These are phyloP conservation scores for Silene latifolia DNA, from an alignment of 148 eudicot genomes.

Conservation along the genomic window DNA sequence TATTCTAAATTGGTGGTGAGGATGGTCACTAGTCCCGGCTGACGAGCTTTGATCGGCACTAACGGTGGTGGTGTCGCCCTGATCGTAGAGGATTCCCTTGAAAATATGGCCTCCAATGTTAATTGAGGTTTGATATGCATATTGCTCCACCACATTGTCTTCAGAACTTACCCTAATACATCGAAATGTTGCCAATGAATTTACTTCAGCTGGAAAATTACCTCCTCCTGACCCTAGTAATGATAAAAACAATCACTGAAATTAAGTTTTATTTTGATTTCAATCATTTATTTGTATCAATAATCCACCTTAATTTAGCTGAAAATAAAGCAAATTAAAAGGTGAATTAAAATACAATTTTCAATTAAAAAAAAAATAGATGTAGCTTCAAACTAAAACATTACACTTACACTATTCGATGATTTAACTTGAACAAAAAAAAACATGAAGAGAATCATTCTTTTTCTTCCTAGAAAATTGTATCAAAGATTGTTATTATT, in stretches of 20 bases:
- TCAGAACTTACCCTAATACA: slow-evolving; percentile 61
- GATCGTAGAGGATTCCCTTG: slow-evolving; percentile 76
- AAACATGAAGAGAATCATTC: neutral
- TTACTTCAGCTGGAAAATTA: slow-evolving; percentile 60
- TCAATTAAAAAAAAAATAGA: neutral
- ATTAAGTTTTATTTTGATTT: neutral
- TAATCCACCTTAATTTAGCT: neutral
- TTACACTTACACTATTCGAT: neutral
- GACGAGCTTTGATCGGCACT: slow-evolving; percentile 36
- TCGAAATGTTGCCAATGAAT: slow-evolving; percentile 45
- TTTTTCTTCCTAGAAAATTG: neutral
- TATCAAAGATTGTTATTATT: neutral
- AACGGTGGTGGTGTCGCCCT: slow-evolving; percentile 39
- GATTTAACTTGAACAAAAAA: neutral
- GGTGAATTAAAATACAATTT: neutral
- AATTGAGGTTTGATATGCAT: slow-evolving; percentile 69
- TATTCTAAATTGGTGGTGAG: slow-evolving; percentile 23
- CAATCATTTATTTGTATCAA: neutral
- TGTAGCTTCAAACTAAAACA: no score
- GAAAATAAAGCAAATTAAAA: neutral
- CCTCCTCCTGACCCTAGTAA: slow-evolving; percentile 37
- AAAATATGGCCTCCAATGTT: slow-evolving; percentile 65
- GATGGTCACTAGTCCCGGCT: slow-evolving; percentile 33
- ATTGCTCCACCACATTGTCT: slow-evolving; percentile 62
- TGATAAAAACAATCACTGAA: neutral